phyloP scores from a whole-genome alignment of 2,329 filamentous ascomycete genomes.

The Trichophyton mentagrophytes region DNA sequence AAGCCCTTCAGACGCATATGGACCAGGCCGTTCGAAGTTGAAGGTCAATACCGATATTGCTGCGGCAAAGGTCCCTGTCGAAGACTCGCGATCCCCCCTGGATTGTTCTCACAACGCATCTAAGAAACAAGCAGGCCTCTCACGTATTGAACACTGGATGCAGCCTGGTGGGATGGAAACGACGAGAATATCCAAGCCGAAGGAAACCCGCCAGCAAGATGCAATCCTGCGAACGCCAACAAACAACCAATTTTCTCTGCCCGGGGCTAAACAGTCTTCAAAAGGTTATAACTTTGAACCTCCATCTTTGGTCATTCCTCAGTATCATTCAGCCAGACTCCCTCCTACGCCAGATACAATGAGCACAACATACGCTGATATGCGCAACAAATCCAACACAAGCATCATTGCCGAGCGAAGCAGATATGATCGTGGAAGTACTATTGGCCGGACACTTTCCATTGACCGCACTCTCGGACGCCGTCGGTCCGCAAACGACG shows the following conservation, averaged over 20 bases:
- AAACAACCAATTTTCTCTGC: slow-evolving; percentile 7
- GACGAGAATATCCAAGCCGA: slow-evolving; percentile 11
- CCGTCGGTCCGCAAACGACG: slow-evolving; percentile 25
- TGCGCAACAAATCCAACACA: slow-evolving; percentile 23
- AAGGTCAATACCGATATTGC: not conserved
- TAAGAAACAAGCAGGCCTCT: slow-evolving; percentile 3
- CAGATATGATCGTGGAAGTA: slow-evolving; percentile 7
- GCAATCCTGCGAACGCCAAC: slow-evolving; percentile 8
- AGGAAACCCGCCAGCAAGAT: not conserved
- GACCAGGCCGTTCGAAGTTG: not conserved
- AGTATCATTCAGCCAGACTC: slow-evolving; percentile 25
- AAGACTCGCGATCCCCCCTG: not conserved
- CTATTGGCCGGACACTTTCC: slow-evolving; percentile 11
- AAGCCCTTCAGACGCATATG: slow-evolving; percentile 8
- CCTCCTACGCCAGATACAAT: slow-evolving; percentile 34
- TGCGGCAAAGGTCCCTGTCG: not conserved
- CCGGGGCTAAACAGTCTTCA: slow-evolving; percentile 14
- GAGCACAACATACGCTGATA: slow-evolving; percentile 26
- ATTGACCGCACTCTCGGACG: slow-evolving; percentile 17
- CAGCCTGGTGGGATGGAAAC: slow-evolving; percentile 15
- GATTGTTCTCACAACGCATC: not conserved
- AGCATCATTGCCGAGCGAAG: slow-evolving; percentile 24
- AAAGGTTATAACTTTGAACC: slow-evolving; percentile 14
- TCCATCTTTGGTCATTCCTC: slow-evolving; percentile 19
- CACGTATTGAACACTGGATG: slow-evolving; percentile 25